A percentile compares a stretch with the other conserved stretches of the same genome.
Conservation (phyloP, 208 protist species). For the Leishmania tropica region DNA sequence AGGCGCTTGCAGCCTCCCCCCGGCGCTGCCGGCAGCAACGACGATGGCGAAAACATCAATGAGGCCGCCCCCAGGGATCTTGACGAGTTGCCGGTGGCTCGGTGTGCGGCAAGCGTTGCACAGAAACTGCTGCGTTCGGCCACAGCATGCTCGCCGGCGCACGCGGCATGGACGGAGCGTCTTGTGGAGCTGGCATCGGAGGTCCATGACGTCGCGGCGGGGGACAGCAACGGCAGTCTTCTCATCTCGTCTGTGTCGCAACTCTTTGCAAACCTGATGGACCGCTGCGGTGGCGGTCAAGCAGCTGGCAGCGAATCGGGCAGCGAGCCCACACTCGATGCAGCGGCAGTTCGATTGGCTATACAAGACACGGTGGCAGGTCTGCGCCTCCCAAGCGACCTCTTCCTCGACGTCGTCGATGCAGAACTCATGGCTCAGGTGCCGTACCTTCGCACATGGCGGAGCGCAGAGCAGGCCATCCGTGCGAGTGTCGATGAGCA, state of each 20-base stretch:
- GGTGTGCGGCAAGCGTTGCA: background rate
- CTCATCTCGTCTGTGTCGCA: background rate
- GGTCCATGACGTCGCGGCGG: background rate
- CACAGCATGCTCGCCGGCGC: background rate
- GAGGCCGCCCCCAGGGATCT: background rate
- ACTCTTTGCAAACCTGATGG: background rate
- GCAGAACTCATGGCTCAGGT: slow-evolving; percentile 9
- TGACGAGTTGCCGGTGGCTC: background rate
- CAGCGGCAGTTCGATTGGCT: background rate
- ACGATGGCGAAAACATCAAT: background rate
- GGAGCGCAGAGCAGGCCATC: background rate
- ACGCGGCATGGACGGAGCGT: slow-evolving; percentile 2
- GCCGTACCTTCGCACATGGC: slow-evolving; percentile 2
- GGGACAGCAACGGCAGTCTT: background rate
- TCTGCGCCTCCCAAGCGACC: slow-evolving; percentile 20
- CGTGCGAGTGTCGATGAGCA: slow-evolving; percentile 6
- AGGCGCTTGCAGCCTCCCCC: background rate
- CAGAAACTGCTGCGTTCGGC: background rate
- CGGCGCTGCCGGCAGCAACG: background rate
- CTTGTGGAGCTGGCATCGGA: slow-evolving; percentile 3
- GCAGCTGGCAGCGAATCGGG: background rate
- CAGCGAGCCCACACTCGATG: background rate
- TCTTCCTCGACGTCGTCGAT: slow-evolving; percentile 11
- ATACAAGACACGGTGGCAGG: slow-evolving; percentile 5
- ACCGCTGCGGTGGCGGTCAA: background rate